These are phyloP conservation scores for Kuraishia molischiana DNA, from an alignment of 805 yeast genomes.

Conservation along the genomic window DNA sequence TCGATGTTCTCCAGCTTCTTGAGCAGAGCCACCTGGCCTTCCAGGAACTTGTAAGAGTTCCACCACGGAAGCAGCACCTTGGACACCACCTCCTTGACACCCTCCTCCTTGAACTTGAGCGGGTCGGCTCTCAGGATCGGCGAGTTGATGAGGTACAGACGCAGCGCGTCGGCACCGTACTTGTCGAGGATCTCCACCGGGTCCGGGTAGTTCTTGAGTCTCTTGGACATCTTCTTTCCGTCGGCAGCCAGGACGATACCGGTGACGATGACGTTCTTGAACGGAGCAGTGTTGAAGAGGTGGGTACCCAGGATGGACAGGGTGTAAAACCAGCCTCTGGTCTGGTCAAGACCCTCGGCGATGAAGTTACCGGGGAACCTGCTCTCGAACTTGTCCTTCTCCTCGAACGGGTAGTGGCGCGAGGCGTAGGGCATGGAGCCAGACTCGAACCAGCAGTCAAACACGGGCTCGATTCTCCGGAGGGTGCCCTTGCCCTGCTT, in stretches of 20 bases:
- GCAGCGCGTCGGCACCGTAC: slow-evolving; percentile 96
- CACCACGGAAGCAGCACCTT: slow-evolving; percentile 97
- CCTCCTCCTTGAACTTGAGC: slow-evolving; percentile 95
- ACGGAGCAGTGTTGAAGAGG: slow-evolving; percentile 85
- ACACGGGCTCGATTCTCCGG: slow-evolving; percentile 92
- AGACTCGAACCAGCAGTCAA: slow-evolving; percentile 99
- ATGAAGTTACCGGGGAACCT: slow-evolving; percentile 96
- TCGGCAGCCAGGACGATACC: slow-evolving; percentile 97
- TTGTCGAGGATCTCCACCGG: slow-evolving; percentile 72
- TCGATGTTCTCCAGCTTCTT: slow-evolving; percentile 65
- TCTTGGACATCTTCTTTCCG: slow-evolving; percentile 98
- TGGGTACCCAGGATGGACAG: slow-evolving; percentile 93
- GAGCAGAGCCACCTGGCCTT: slow-evolving; percentile 81
- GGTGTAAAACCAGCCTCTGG: slow-evolving; percentile 99
- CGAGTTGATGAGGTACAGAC: slow-evolving; percentile 92
- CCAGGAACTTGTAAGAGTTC: slow-evolving; percentile 94
- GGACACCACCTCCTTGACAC: slow-evolving; percentile 95
- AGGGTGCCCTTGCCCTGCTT: slow-evolving; percentile 78
- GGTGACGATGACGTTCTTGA: slow-evolving; percentile 87
- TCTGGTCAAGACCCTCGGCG: slow-evolving; percentile 98
- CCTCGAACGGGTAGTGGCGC: slow-evolving; percentile 93
- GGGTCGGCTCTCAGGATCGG: slow-evolving; percentile 97
- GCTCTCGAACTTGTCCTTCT: slow-evolving; percentile 53
- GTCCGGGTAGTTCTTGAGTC: slow-evolving; percentile 96
- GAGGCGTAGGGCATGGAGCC: slow-evolving; percentile 99